These are phyloP conservation scores for Aspergillus jensenii DNA, from an alignment of 2,329 filamentous ascomycete genomes.

Conservation along the genomic window DNA sequence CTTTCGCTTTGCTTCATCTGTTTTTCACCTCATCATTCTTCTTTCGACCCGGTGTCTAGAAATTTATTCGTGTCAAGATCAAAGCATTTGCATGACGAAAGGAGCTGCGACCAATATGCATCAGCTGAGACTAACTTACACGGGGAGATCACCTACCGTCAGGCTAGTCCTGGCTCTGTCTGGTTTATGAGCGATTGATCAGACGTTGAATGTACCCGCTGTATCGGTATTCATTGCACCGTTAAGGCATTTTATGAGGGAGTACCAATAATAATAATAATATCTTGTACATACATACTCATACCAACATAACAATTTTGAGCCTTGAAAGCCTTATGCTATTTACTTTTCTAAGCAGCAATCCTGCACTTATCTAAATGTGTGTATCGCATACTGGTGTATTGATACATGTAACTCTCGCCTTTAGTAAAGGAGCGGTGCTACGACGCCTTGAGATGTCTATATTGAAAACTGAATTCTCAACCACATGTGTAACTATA, in stretches of 20 bases:
- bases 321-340: neutral
- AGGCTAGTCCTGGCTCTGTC: neutral
- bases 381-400: too few species aligned
- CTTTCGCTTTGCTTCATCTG: neutral
- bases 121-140: neutral
- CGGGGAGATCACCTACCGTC: neutral
- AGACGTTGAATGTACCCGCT: neutral
- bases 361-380: too few species aligned
- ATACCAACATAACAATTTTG: conserved; percentile 7
- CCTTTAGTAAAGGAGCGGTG: too few species aligned
- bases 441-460: too few species aligned
- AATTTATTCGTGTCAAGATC: neutral
- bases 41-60: neutral
- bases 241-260: conserved; percentile 14
- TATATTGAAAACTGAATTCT: too few species aligned
- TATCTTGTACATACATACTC: conserved; percentile 19
- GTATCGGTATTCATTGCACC: conserved; percentile 11
- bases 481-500: too few species aligned
- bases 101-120: neutral
- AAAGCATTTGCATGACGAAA: neutral
- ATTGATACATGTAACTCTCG: too few species aligned
- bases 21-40: neutral
- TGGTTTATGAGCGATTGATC: neutral
- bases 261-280: conserved; percentile 23
- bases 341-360: neutral